Percentiles rank a stretch among this genome's conserved stretches.
Conservation (phyloP, 1,284 basidiomycete genomes). For the Sutorius eximius region DNA sequence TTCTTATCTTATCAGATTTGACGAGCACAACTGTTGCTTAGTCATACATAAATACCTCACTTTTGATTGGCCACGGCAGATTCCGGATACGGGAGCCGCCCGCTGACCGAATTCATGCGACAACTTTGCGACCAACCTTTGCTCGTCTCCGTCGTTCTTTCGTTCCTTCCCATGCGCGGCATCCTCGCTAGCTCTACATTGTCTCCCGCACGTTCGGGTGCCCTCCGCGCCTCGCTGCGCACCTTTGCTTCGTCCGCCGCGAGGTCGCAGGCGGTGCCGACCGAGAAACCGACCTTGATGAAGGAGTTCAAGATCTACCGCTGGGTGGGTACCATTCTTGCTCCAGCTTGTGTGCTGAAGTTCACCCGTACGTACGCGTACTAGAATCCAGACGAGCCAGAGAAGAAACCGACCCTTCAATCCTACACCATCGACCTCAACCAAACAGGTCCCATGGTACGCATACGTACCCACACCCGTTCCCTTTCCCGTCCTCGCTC, state of each 20-base stretch:
- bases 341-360: background rate
- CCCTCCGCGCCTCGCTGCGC: conserved; percentile 27
- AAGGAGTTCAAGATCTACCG: conserved; percentile 98
- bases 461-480: conserved; percentile 40
- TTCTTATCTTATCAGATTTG: no score
- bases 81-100: conserved; percentile 12
- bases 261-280: conserved; percentile 41
- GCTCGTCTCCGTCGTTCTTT: background rate
- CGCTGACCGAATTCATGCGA: conserved; percentile 19
- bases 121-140: background rate
- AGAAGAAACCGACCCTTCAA: conserved; percentile 90
- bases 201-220: conserved; percentile 2
- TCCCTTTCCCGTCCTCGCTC: background rate
- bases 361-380: background rate
- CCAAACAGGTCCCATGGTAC: conserved; percentile 94
- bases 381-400: conserved; percentile 94
- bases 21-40: no score
- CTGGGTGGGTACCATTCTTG: conserved; percentile 61
- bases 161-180: conserved; percentile 12
- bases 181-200: conserved; percentile 5
- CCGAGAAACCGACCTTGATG: conserved; percentile 48
- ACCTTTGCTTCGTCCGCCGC: conserved; percentile 43
- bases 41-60: background rate
- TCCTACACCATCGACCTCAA: conserved; percentile 92
- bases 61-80: conserved; percentile 26